Conservation (phyloP, 768 basidiomycete genomes). For the Flagelloscypha sp. region DNA sequence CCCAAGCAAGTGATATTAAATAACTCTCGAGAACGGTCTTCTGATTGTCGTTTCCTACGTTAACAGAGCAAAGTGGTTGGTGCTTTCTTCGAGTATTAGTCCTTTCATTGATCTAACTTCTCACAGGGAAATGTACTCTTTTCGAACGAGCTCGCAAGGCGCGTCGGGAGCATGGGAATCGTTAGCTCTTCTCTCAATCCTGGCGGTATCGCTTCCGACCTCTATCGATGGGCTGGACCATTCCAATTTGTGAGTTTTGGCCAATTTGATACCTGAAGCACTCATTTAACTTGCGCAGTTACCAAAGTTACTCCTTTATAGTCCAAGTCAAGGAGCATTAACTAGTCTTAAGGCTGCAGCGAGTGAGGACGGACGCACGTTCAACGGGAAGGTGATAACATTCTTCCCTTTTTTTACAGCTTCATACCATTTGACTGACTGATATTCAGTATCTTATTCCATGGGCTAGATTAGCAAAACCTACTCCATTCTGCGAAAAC, state of each 20-base stretch:
- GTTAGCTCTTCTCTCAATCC: slow-evolving; percentile 36
- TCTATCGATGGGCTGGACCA: slow-evolving; percentile 14
- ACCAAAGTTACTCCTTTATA: slow-evolving; percentile 13
- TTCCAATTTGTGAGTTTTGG: slow-evolving; percentile 9
- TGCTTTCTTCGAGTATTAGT: background rate
- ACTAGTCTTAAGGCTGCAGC: slow-evolving; percentile 24
- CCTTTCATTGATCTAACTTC: background rate
- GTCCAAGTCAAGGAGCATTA: slow-evolving; percentile 16
- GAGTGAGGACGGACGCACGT: slow-evolving; percentile 13
- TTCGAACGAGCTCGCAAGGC: slow-evolving; percentile 34
- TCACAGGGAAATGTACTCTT: slow-evolving; percentile 34
- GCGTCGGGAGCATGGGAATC: slow-evolving; percentile 35
- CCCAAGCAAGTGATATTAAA: no score
- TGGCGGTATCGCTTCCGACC: slow-evolving; percentile 22
- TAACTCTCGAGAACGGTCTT: no score
- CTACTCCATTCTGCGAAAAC: slow-evolving; percentile 5
- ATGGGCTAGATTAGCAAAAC: slow-evolving; percentile 22
- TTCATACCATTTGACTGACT: background rate
- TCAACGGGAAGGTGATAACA: slow-evolving; percentile 19
- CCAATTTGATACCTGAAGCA: slow-evolving; percentile 6
- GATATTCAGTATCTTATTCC: slow-evolving; percentile 22
- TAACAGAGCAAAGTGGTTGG: slow-evolving; percentile 18
- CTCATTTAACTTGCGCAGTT: background rate
- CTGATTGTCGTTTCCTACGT: no score
- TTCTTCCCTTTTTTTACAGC: background rate